These are phyloP conservation scores for Striga asiatica DNA, from an alignment of 257 asterid genomes.

Conservation along the genomic window DNA sequence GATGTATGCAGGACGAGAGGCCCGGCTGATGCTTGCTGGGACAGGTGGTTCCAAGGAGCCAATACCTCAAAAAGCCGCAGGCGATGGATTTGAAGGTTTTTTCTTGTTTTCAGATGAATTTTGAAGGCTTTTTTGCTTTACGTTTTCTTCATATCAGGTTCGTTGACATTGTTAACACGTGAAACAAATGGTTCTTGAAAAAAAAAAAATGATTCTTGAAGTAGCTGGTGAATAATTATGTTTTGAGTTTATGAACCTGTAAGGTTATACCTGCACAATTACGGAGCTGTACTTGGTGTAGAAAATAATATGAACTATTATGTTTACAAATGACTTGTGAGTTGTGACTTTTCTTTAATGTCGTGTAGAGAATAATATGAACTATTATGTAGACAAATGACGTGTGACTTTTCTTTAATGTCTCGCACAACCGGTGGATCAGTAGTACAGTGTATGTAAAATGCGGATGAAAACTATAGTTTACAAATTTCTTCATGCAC, in stretches of 20 bases:
- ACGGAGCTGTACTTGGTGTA: too few relatives aligned
- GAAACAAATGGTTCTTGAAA: too few relatives aligned
- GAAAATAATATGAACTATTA: too few relatives aligned
- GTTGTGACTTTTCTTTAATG: too few relatives aligned
- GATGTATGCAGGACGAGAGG: slow-evolving; percentile 51
- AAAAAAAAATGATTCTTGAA: not conserved
- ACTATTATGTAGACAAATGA: too few relatives aligned
- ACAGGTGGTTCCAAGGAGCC: slow-evolving; percentile 86
- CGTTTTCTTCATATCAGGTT: not conserved
- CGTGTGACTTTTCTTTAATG: too few relatives aligned
- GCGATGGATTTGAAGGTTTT: slow-evolving; percentile 43
- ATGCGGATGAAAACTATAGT: too few relatives aligned
- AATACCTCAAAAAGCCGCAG: slow-evolving; percentile 56
- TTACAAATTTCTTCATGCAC: too few relatives aligned
- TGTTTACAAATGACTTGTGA: too few relatives aligned
- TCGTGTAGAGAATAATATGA: too few relatives aligned
- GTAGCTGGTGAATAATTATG: not conserved
- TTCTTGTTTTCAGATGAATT: not conserved
- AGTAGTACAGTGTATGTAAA: too few relatives aligned
- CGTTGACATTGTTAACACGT: not conserved
- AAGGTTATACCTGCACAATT: not conserved
- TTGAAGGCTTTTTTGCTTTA: not conserved
- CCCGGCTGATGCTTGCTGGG: slow-evolving; percentile 63
- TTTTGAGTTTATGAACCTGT: not conserved
- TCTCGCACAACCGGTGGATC: too few relatives aligned